Evolutionary conservation across 139 green algal genomes (phyloP).

Genomic region (Dunaliella primolecta): DNA sequence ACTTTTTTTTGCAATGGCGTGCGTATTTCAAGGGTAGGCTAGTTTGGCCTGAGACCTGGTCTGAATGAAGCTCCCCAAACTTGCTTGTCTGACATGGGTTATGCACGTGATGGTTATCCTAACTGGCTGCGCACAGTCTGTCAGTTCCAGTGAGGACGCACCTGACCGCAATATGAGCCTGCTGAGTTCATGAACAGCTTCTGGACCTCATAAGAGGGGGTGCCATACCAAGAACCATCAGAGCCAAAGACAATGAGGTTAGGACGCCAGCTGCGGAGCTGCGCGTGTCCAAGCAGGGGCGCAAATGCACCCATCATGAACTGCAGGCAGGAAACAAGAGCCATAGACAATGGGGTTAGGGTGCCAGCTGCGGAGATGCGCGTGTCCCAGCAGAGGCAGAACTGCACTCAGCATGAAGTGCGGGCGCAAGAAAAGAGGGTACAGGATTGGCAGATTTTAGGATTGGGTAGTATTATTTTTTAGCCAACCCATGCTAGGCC

Average conservation of each 20-base stretch:
- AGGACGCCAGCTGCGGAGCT: conserved; percentile 48
- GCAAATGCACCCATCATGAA: conserved; percentile 65
- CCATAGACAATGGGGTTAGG: conserved; percentile 51
- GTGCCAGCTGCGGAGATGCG: conserved; percentile 44
- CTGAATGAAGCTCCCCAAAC: too few species aligned
- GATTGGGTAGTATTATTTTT: too few species aligned
- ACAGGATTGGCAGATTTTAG: too few species aligned
- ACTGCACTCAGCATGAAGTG: conserved; percentile 59
- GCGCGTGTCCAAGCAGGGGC: conserved; percentile 57
- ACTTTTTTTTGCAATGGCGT: too few species aligned
- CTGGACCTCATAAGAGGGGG: conserved; percentile 57
- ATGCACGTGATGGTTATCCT: too few species aligned
- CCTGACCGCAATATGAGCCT: background rate
- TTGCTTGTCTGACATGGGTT: too few species aligned
- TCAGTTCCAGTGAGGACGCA: too few species aligned
- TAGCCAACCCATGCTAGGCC: too few species aligned
- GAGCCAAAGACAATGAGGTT: conserved; percentile 48
- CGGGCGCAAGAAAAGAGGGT: background rate
- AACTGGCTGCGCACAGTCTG: too few species aligned
- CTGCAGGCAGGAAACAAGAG: background rate
- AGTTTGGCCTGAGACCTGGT: too few species aligned
- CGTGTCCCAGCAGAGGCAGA: conserved; percentile 63
- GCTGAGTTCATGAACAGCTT: conserved; percentile 37
- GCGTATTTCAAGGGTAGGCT: too few species aligned
- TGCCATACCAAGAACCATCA: conserved; percentile 40